Evolutionary conservation across 192 early-diverging fungal species (phyloP), one percentile per base, ranked within the genome.

Genomic region (Piromyces sp.): DNA sequence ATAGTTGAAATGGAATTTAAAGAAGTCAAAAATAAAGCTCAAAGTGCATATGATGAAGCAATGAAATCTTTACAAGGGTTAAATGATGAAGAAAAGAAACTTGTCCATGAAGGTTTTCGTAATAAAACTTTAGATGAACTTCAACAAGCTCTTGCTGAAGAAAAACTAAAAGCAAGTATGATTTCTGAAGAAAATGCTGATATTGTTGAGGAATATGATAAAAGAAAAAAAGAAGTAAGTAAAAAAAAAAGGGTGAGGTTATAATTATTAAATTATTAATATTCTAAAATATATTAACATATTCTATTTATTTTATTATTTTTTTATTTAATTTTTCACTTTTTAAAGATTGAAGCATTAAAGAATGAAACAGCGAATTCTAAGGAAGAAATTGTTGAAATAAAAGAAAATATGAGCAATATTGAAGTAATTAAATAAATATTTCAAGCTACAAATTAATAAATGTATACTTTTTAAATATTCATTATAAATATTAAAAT

Each of bases 191-290:
- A 88, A 3, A 91, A 93, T 81, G 85, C 90, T 28, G 82, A 85
- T 15, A 90, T 93, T 3, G 88, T 96, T 81, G 86, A 90, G 26
- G 87, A 93, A 80, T 95, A 92, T 83, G 90, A 93, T 84, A 83
- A 87, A 78, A 89, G 94, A 78, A 82, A 51, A 22, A 22, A 0
- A 22, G 17, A 51, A 22, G 42, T 51, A 51, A 22, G 6, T 22
- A 22, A 51, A 22, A 1, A 51, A 51, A 16, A 40, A 13, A 40
- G 11, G 14, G n/a, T n/a, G n/a, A n/a, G n/a, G n/a, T n/a, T n/a
- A n/a, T n/a, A n/a, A n/a, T n/a, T n/a, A n/a, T n/a, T n/a, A n/a
- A n/a, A n/a, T n/a, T n/a, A n/a, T n/a, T n/a, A n/a, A n/a, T n/a
- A n/a, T n/a, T n/a, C n/a, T n/a, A n/a, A n/a, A n/a, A n/a, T n/a